Conservation (phyloP, 805 yeast species). For the Starmerella kuoi region DNA sequence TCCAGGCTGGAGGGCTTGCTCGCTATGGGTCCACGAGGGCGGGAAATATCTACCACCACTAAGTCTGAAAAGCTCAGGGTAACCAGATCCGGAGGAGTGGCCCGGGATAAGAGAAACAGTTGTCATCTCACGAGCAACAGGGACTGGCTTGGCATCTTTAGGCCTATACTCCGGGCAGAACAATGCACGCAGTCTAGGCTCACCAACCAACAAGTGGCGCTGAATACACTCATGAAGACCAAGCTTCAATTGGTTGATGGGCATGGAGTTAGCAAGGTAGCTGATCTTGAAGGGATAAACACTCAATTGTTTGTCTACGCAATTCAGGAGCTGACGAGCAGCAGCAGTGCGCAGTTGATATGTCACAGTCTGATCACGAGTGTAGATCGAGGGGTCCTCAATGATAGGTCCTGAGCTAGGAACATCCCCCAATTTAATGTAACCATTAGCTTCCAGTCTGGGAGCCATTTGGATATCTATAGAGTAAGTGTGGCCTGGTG, state of each 20-base stretch:
- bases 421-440: slow-evolving; percentile 24
- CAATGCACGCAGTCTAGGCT: slow-evolving; percentile 59
- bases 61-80: slow-evolving; percentile 54
- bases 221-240: slow-evolving; percentile 73
- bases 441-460: slow-evolving; percentile 32
- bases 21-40: slow-evolving; percentile 81
- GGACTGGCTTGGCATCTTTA: slow-evolving; percentile 40
- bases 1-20: slow-evolving; percentile 46
- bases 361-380: slow-evolving; percentile 76
- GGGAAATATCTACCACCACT: slow-evolving; percentile 65
- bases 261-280: slow-evolving; percentile 45
- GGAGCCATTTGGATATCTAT: slow-evolving; percentile 74
- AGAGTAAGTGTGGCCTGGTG: slow-evolving; percentile 75
- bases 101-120: slow-evolving; percentile 53
- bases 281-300: slow-evolving; percentile 88
- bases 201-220: slow-evolving; percentile 62
- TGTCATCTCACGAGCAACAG: slow-evolving; percentile 64
- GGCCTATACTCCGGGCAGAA: slow-evolving; percentile 51
- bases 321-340: slow-evolving; percentile 51
- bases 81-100: slow-evolving; percentile 29
- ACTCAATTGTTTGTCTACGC: slow-evolving; percentile 59
- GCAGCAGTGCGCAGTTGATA: slow-evolving; percentile 66
- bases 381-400: slow-evolving; percentile 43
- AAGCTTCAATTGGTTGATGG: slow-evolving; percentile 50
- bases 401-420: slow-evolving; percentile 24